These are phyloP conservation scores for Gnomoniopsis sp. DNA, from an alignment of 2,329 filamentous ascomycete species.

Conservation along the genomic window DNA sequence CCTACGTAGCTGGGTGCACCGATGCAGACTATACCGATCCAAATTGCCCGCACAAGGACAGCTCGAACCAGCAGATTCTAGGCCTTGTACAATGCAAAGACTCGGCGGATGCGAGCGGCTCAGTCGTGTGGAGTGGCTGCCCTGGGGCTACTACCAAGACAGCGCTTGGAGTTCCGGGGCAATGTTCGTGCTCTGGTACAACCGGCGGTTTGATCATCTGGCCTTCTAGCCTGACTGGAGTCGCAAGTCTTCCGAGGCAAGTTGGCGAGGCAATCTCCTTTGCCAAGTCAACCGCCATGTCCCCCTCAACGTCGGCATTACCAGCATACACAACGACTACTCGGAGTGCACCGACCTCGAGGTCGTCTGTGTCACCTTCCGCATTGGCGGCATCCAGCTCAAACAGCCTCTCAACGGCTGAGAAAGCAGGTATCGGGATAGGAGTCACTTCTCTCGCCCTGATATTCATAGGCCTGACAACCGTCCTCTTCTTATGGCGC, in stretches of 20 bases:
- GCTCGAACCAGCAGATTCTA: background rate
- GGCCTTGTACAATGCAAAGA: background rate
- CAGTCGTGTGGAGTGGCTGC: background rate
- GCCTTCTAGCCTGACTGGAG: background rate
- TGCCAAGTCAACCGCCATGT: background rate
- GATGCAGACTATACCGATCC: background rate
- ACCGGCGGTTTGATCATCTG: background rate
- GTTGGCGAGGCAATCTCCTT: background rate
- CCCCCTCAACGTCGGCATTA: background rate
- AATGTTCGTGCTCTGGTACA: background rate
- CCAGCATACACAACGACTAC: background rate
- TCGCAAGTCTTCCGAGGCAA: background rate
- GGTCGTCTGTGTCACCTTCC: background rate
- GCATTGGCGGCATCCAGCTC: background rate
- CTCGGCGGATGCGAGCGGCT: background rate
- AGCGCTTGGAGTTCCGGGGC: background rate
- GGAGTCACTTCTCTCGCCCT: background rate
- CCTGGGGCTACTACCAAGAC: background rate
- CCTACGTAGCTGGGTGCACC: background rate
- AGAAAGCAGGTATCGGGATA: background rate
- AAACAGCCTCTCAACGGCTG: background rate
- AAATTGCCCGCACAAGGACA: background rate
- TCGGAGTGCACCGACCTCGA: background rate
- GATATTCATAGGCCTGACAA: background rate
- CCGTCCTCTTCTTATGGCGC: background rate